A percentile compares a stretch with the other conserved stretches of the same genome.
Conservation (phyloP, 1,139 yeast genomes). For the Pichia sp. region DNA sequence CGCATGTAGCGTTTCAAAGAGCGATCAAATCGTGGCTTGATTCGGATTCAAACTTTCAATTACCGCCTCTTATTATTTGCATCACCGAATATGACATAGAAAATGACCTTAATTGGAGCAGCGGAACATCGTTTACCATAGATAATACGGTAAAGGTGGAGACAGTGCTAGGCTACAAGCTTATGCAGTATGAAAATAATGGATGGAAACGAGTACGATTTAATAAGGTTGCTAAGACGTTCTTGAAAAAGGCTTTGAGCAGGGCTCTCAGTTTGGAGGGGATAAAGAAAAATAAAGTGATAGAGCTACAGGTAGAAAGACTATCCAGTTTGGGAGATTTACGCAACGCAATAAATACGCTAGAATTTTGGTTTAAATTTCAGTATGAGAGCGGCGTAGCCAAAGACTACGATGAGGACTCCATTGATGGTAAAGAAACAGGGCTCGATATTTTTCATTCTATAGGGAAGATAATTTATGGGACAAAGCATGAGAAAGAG, state of each 20-base stretch:
- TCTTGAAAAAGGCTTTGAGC: slow-evolving; percentile 51
- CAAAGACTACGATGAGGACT: slow-evolving; percentile 3
- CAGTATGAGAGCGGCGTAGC: slow-evolving; percentile 1
- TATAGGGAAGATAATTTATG: slow-evolving; percentile 61
- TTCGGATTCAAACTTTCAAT: slow-evolving; percentile 29
- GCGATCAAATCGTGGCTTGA: slow-evolving; percentile 57
- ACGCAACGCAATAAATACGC: slow-evolving; percentile 60
- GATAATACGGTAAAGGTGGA: slow-evolving; percentile 60
- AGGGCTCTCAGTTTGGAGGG: slow-evolving; percentile 41
- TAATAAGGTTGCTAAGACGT: slow-evolving; percentile 67
- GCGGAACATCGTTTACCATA: slow-evolving; percentile 33
- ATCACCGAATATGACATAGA: slow-evolving; percentile 72
- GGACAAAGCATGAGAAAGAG: slow-evolving; percentile 38
- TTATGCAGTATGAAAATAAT: slow-evolving; percentile 23
- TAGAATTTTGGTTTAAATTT: slow-evolving; percentile 61
- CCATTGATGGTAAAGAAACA: slow-evolving; percentile 40
- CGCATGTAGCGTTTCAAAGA: slow-evolving; percentile 51
- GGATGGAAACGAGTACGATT: slow-evolving; percentile 50
- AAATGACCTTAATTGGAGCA: slow-evolving; percentile 26
- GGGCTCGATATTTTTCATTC: slow-evolving; percentile 62
- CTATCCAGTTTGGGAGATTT: slow-evolving; percentile 64
- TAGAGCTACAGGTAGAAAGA: slow-evolving; percentile 36
- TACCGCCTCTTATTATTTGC: slow-evolving; percentile 74
- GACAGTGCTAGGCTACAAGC: slow-evolving; percentile 48
- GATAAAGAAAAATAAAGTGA: background rate